Conservation (phyloP, 2,329 filamentous ascomycete species). For the Aspergillus eucalypticola region DNA sequence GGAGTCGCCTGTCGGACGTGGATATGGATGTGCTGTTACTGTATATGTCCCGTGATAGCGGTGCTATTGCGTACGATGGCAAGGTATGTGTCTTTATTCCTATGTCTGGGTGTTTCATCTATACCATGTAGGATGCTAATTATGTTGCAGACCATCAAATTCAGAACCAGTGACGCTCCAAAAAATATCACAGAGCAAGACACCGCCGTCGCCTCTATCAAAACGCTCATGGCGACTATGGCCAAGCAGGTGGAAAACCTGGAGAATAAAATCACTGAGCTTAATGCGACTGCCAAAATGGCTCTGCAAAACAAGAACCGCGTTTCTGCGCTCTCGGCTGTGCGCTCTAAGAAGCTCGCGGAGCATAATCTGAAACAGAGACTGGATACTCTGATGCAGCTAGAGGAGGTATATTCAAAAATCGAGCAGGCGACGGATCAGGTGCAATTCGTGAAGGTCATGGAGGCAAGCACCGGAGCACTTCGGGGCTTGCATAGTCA, state of each 20-base stretch:
- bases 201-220: slow-evolving; percentile 75
- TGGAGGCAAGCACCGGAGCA: slow-evolving; percentile 74
- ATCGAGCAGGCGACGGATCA: slow-evolving; percentile 86
- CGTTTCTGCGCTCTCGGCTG: slow-evolving; percentile 71
- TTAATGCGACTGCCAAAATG: slow-evolving; percentile 62
- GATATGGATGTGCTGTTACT: slow-evolving; percentile 71
- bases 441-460: slow-evolving; percentile 76
- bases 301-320: slow-evolving; percentile 74
- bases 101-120: background rate
- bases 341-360: slow-evolving; percentile 79
- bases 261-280: slow-evolving; percentile 52
- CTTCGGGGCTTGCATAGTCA: slow-evolving; percentile 72
- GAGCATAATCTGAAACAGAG: slow-evolving; percentile 73
- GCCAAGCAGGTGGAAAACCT: slow-evolving; percentile 67
- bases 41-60: slow-evolving; percentile 69
- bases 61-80: slow-evolving; percentile 49
- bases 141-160: slow-evolving; percentile 65
- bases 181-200: slow-evolving; percentile 73
- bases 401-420: slow-evolving; percentile 79
- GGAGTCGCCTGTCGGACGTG: slow-evolving; percentile 56
- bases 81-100: slow-evolving; percentile 35
- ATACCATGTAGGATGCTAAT: slow-evolving; percentile 19
- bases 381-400: slow-evolving; percentile 71
- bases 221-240: slow-evolving; percentile 69
- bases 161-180: slow-evolving; percentile 58